phyloP scores from a whole-genome alignment of 345 rosid species.

The Hibiscus syriacus region DNA sequence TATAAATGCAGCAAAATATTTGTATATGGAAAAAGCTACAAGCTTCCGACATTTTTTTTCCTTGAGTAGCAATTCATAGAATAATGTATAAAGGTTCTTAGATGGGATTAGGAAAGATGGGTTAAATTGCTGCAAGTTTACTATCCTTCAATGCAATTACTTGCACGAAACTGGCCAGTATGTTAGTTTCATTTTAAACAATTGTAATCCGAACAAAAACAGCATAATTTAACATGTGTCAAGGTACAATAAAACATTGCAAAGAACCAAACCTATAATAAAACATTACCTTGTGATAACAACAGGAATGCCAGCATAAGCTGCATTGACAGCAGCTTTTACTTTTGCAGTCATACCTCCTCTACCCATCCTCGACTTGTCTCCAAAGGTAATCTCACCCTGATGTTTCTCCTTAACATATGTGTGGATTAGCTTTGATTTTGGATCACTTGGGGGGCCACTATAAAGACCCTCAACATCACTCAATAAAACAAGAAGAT shows the following conservation, averaged over 20 bases:
- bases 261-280: not conserved
- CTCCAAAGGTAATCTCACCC: slow-evolving; percentile 84
- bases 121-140: not conserved
- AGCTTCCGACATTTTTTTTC: not conserved
- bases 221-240: no score
- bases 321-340: slow-evolving; percentile 89
- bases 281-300: slow-evolving; percentile 73
- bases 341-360: slow-evolving; percentile 99
- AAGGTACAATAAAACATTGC: not conserved
- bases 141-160: not conserved
- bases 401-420: slow-evolving; percentile 79
- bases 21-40: no score
- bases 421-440: slow-evolving; percentile 81
- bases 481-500: slow-evolving; percentile 87
- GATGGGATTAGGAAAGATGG: not conserved
- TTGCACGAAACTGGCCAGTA: no score
- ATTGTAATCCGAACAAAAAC: not conserved
- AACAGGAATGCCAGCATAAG: slow-evolving; percentile 89
- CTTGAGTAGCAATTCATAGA: not conserved
- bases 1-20: not conserved
- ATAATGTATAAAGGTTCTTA: not conserved
- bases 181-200: not conserved
- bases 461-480: slow-evolving; percentile 96
- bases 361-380: slow-evolving; percentile 96
- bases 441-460: slow-evolving; percentile 92